Conservation (phyloP, 139 green algal genomes). For the Spirogloea muscicola region DNA sequence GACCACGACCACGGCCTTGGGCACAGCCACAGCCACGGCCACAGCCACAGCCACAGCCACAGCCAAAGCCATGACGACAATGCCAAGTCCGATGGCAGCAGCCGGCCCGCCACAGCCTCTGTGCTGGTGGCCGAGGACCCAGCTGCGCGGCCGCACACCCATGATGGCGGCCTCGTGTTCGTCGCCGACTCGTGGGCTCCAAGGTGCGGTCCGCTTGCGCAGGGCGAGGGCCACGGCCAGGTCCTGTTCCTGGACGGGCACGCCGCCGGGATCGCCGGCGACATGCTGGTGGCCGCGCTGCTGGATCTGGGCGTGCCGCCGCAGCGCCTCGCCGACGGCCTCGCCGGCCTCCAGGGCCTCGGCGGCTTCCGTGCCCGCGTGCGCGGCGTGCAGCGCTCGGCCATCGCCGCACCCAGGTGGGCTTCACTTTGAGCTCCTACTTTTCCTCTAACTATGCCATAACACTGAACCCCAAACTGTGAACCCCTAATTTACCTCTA, state of each 20-base stretch:
- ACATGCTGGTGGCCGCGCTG: constrained; percentile 67
- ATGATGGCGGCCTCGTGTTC: neutral
- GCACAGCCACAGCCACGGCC: neutral
- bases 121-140: neutral
- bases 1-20: neutral
- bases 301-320: constrained; percentile 82
- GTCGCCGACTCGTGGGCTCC: constrained; percentile 1
- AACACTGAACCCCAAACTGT: too few species aligned
- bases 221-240: constrained; percentile 6
- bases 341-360: neutral
- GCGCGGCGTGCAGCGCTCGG: too few species aligned
- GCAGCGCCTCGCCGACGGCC: constrained; percentile 7
- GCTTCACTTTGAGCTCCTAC: too few species aligned
- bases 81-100: neutral
- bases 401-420: too few species aligned
- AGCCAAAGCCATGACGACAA: neutral
- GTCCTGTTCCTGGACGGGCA: constrained; percentile 41
- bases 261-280: constrained; percentile 26
- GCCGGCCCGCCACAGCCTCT: neutral
- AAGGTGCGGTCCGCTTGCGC: constrained; percentile 6
- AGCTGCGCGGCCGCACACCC: neutral
- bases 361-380: neutral
- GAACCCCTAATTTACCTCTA: too few species aligned
- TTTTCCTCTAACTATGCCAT: too few species aligned
- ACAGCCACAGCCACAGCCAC: too few species aligned